Evolutionary conservation across 495 filamentous ascomycete genomes (phyloP), one percentile per base, ranked within the genome.

Genomic region (Penicillium argentinense): DNA sequence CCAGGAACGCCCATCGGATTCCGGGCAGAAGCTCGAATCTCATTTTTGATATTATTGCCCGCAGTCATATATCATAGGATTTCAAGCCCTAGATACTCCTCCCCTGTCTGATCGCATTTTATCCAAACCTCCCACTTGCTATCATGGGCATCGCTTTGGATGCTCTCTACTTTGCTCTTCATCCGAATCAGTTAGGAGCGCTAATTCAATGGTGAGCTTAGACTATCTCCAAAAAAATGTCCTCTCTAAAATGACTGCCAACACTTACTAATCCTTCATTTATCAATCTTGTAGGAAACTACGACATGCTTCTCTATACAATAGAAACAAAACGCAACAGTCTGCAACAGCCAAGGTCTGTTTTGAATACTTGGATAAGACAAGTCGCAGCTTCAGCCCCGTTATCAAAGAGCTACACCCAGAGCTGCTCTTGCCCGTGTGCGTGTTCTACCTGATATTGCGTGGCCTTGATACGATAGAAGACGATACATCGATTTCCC

Each of bases 381-480:
- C 93, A 13, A 95, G 90, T 57, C 87, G 93, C 28, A 96, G 90
- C 56, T 98, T 98, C 72, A 81, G 83, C 40, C 75, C 91, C 13
- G 93, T 98, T 58, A 97, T 98, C 60, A 83, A 95, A 65, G 93
- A 98, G 64, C 76, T 98, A n/a, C 89, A 96, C 58, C 91, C 90
- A 0, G 92, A 98, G 68, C 79, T 98, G 13, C 83, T 97, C 19
- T 78, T 96, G 26, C 89, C 95, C 2, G 77, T 98, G 33, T 83
- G 81, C 41, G 75, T 97, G n/a, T 98, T 98, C 77, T 98, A 98
- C 69, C 77, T 98, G 27, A 81, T 87, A 26, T 76, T 98, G 12
- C 85, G 93, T 39, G 95, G 86, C 5, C 78, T 98, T 32, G 93
- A 98, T 64, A 98, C 93, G 14, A 89, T 98, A 44, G 93, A 98